These are phyloP conservation scores for Trametes sp. DNA, from an alignment of 1,284 basidiomycete genomes.

Conservation along the genomic window DNA sequence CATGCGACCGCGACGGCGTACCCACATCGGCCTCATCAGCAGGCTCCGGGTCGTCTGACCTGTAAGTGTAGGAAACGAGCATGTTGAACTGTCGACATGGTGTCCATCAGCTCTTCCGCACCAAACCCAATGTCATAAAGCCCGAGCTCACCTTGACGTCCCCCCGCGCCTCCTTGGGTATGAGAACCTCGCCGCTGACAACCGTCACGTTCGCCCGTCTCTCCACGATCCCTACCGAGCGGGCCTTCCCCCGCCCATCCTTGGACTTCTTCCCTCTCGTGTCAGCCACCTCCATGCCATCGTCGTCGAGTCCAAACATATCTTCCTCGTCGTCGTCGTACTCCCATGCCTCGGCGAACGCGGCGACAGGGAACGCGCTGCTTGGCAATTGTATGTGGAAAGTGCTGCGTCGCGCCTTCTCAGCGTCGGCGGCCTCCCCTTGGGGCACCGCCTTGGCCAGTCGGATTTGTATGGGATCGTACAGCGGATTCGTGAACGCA, in stretches of 20 bases:
- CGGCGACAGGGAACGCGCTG: constrained; percentile 80
- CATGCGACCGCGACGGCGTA: constrained; percentile 52
- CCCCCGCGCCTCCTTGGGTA: constrained; percentile 78
- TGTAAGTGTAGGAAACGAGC: constrained; percentile 91
- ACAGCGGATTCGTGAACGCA: constrained; percentile 90
- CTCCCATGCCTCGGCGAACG: constrained; percentile 95
- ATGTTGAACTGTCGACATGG: constrained; percentile 78
- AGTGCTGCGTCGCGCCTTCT: constrained; percentile 68
- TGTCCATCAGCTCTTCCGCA: constrained; percentile 2
- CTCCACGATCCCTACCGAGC: constrained; percentile 82
- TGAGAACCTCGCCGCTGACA: constrained; percentile 83
- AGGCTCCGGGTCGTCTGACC: constrained; percentile 78
- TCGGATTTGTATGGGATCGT: constrained; percentile 91
- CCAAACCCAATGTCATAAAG: background rate
- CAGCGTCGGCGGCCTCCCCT: constrained; percentile 48
- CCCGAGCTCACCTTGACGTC: constrained; percentile 67
- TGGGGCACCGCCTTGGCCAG: constrained; percentile 61
- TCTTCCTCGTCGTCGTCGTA: constrained; percentile 93
- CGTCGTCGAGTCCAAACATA: constrained; percentile 79
- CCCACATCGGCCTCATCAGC: constrained; percentile 64
- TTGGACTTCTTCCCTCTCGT: constrained; percentile 48
- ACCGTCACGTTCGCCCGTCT: constrained; percentile 87
- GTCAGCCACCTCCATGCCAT: constrained; percentile 54
- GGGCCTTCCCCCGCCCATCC: constrained; percentile 59
- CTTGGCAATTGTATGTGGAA: constrained; percentile 83